Evolutionary conservation across 441 rosid species (phyloP), one percentile per base, ranked within the genome.

Genomic region (Daphne laureola): DNA sequence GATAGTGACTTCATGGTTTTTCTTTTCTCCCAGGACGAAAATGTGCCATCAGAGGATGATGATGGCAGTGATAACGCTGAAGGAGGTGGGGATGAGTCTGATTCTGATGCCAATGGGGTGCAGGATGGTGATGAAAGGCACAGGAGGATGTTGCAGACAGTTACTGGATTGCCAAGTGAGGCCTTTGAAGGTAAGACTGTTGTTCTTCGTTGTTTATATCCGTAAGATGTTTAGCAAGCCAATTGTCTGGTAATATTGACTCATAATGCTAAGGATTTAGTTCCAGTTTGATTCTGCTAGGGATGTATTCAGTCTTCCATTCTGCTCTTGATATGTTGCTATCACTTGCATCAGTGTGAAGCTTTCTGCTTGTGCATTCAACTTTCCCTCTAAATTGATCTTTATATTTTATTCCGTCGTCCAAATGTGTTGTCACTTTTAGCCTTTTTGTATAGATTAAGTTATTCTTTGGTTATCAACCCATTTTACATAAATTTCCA

Each of bases 101-200:
- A 56, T 5, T 59, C 42, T 54, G 61, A 38, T 13, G 72, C 55
- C 9, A 73, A 60, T 25, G 80, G 62, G 46, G 69, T 35, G 18
- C 78, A 70, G 57, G 89, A 77, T 17, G 82, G 75, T 53, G 75
- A 70, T 35, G 79, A 55, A 70, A 79, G 78, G 61, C 96, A 88
- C 62, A 49, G 66, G 61, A 77, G 91, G 62, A 82, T 91, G 98
- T 76, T 91, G 77, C 77, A 86, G 62, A 75, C 70, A 53, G 69
- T 91, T 59, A 88, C 95, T 48, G 95, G 96, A 73, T 71, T 92
- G 85, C 90, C 95, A 6, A 73, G 72, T 52, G 92, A 80, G 57
- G 95, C 81, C 41, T 86, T 88, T 67, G 73, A 75, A 68, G 90
- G 98, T 90, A 74, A 54, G 17, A 2, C 4, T 23, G 11, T 23